These are phyloP conservation scores for Pseudocercospora macadamiae DNA, from an alignment of 2,329 filamentous ascomycete genomes.

Conservation along the genomic window DNA sequence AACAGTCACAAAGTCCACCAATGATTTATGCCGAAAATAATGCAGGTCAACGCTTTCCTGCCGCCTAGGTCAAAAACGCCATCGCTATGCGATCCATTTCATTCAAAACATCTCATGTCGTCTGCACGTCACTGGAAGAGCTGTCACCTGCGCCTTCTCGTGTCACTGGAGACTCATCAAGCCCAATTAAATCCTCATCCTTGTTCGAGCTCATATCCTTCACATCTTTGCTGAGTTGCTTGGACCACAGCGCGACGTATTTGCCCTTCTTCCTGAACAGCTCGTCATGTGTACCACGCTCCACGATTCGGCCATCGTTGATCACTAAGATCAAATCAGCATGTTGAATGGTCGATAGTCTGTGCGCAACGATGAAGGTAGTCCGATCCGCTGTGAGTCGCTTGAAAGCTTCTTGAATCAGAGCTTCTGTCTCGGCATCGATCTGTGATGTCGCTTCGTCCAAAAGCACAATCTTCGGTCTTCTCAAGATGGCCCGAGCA, in stretches of 20 bases:
- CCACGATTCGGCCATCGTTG: conserved; percentile 69
- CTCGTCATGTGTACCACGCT: conserved; percentile 75
- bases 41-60: background rate
- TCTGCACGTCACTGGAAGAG: background rate
- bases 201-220: conserved; percentile 22
- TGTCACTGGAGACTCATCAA: background rate
- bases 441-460: conserved; percentile 77
- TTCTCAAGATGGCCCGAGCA: conserved; percentile 69
- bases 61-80: background rate
- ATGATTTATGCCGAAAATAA: background rate
- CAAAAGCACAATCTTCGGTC: conserved; percentile 68
- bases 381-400: conserved; percentile 66
- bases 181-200: conserved; percentile 17
- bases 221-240: conserved; percentile 36
- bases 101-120: background rate
- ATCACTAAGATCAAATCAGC: conserved; percentile 80
- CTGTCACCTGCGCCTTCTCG: conserved; percentile 5
- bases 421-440: conserved; percentile 57
- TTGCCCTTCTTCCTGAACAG: conserved; percentile 55
- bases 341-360: conserved; percentile 73
- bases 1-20: background rate
- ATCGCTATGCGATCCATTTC: background rate
- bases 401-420: conserved; percentile 62
- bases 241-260: conserved; percentile 39
- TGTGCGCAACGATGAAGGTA: conserved; percentile 77